phyloP scores from a whole-genome alignment of 2,329 filamentous ascomycete species.

The Chaetomium olivaceum region DNA sequence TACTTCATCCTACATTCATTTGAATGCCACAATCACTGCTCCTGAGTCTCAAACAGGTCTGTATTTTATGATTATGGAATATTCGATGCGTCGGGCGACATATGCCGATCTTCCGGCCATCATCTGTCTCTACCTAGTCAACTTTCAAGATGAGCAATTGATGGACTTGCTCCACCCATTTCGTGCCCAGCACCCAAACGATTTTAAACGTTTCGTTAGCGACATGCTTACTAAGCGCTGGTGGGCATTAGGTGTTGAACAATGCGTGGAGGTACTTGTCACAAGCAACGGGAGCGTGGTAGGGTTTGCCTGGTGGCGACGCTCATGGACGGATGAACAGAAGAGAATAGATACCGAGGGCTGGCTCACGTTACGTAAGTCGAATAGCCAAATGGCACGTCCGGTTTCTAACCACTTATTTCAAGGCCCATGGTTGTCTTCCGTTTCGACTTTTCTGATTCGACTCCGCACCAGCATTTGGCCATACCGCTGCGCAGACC shows the following conservation, averaged over 20 bases:
- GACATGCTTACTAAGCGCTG: slow-evolving; percentile 2
- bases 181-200: not conserved
- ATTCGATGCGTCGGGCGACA: not conserved
- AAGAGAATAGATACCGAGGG: not conserved
- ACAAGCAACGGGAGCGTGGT: not conserved
- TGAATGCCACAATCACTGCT: too few relatives aligned
- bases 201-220: not conserved
- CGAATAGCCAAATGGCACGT: too few relatives aligned
- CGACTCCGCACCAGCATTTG: not conserved
- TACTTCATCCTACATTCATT: too few relatives aligned
- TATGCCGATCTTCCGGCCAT: not conserved
- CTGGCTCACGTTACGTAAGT: not conserved
- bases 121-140: not conserved
- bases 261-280: not conserved
- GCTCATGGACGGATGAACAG: not conserved
- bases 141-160: not conserved
- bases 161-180: not conserved
- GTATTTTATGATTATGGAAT: not conserved
- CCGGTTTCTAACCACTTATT: not conserved
- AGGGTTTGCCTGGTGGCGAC: slow-evolving; percentile 5
- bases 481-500: not conserved
- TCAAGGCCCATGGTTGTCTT: not conserved
- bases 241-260: not conserved
- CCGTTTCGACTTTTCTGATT: not conserved
- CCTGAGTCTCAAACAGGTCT: too few relatives aligned